phyloP scores from a whole-genome alignment of 768 basidiomycete species.

The Vararia minispora region DNA sequence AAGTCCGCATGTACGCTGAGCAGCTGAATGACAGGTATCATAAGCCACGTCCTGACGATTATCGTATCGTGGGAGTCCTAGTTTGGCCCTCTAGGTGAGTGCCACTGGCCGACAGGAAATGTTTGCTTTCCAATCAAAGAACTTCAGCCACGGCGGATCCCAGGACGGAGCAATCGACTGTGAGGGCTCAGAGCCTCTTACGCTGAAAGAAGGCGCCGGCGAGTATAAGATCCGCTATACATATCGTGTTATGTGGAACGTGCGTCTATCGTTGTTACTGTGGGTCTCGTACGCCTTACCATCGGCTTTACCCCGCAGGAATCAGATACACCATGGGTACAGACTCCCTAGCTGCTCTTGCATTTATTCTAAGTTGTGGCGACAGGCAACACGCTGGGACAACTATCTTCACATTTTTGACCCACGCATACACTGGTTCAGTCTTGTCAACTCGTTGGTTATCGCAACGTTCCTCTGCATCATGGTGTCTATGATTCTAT shows the following conservation, averaged over 20 bases:
- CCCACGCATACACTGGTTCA: conserved; percentile 94
- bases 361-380: background rate
- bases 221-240: conserved; percentile 69
- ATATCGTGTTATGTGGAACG: conserved; percentile 82
- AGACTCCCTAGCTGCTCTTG: conserved; percentile 2
- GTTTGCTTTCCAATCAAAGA: background rate
- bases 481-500: conserved; percentile 88
- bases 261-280: conserved; percentile 22
- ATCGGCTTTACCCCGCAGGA: conserved; percentile 30
- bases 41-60: conserved; percentile 49
- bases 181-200: conserved; percentile 36
- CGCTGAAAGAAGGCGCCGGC: conserved; percentile 50
- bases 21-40: conserved; percentile 82
- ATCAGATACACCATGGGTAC: conserved; percentile 79
- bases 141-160: conserved; percentile 47
- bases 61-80: conserved; percentile 85
- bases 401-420: conserved; percentile 91
- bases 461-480: conserved; percentile 85
- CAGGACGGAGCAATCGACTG: conserved; percentile 46
- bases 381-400: conserved; percentile 91
- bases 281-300: conserved; percentile 1
- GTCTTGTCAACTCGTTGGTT: conserved; percentile 83
- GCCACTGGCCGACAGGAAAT: background rate
- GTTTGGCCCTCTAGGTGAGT: conserved; percentile 58
- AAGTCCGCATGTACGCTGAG: no score